Evolutionary conservation across 768 basidiomycete species (phyloP).

Genomic region (Suillus plorans): DNA sequence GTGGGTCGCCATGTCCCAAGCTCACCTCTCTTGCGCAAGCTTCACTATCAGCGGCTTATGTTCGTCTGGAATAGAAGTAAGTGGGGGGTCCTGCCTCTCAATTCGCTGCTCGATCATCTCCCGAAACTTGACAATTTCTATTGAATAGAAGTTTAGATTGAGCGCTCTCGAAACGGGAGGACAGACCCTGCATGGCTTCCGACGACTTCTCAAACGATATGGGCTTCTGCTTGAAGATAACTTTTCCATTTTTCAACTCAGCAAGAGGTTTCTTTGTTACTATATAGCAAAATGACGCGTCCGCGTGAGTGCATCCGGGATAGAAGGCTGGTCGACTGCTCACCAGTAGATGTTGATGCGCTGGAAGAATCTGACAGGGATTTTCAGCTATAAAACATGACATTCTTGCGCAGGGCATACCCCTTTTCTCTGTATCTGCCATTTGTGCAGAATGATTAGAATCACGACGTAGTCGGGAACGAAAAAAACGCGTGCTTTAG

Average conservation of each 20-base stretch:
- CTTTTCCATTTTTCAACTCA: constrained; percentile 77
- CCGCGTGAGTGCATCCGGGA: constrained; percentile 4
- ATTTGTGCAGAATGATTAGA: constrained; percentile 16
- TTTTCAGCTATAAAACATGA: constrained; percentile 8
- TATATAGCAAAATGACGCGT: constrained; percentile 34
- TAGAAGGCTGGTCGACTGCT: constrained; percentile 7
- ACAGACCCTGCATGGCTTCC: constrained; percentile 77
- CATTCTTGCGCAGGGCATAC: constrained; percentile 14
- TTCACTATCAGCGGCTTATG: constrained; percentile 78
- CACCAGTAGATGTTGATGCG: constrained; percentile 17
- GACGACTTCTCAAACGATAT: constrained; percentile 75
- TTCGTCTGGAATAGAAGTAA: constrained; percentile 62
- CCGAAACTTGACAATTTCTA: constrained; percentile 74
- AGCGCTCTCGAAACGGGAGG: not conserved
- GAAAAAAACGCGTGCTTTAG: constrained; percentile 18
- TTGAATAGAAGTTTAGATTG: not conserved
- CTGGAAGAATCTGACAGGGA: constrained; percentile 13
- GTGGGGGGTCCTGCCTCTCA: constrained; percentile 44
- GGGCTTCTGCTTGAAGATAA: constrained; percentile 73
- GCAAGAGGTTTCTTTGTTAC: constrained; percentile 44
- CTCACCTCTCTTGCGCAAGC: constrained; percentile 82
- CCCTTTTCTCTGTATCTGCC: constrained; percentile 14
- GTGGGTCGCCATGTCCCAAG: not conserved
- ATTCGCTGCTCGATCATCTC: constrained; percentile 63
- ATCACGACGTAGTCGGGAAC: constrained; percentile 10